Conservation (phyloP, 306 rosid genomes). For the Pachyrhizus erosus region DNA sequence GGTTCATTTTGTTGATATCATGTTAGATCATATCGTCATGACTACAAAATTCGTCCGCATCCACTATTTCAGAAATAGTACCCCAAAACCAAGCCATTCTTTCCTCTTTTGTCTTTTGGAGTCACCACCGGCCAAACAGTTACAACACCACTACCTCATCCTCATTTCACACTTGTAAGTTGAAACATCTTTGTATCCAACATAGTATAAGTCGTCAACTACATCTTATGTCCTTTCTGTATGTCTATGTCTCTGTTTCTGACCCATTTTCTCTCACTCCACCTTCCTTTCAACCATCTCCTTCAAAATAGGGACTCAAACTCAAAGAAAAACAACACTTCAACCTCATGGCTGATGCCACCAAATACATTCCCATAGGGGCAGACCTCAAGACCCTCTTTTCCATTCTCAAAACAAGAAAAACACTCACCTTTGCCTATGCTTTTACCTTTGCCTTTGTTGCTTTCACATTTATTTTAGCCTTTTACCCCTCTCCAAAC, state of each 20-base stretch:
- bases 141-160: background rate
- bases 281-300: background rate
- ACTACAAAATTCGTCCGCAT: background rate
- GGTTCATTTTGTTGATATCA: too few relatives aligned
- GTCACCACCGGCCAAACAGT: slow-evolving; percentile 6
- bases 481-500: slow-evolving; percentile 66
- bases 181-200: background rate
- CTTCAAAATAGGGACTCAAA: background rate
- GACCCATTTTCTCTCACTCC: background rate
- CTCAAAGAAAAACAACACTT: background rate
- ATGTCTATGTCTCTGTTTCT: too few relatives aligned
- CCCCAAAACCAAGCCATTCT: background rate
- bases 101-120: background rate
- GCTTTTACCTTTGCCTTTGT: slow-evolving; percentile 67
- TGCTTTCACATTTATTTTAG: slow-evolving; percentile 69
- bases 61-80: background rate
- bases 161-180: slow-evolving; percentile 1
- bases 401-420: slow-evolving; percentile 62
- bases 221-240: background rate
- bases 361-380: slow-evolving; percentile 60
- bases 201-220: background rate
- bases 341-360: slow-evolving; percentile 65
- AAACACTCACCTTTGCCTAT: slow-evolving; percentile 65
- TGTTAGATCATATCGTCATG: background rate
- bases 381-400: slow-evolving; percentile 62